Evolutionary conservation across 2,329 filamentous ascomycete genomes (phyloP).

Genomic region (Colletotrichum gigasporum): DNA sequence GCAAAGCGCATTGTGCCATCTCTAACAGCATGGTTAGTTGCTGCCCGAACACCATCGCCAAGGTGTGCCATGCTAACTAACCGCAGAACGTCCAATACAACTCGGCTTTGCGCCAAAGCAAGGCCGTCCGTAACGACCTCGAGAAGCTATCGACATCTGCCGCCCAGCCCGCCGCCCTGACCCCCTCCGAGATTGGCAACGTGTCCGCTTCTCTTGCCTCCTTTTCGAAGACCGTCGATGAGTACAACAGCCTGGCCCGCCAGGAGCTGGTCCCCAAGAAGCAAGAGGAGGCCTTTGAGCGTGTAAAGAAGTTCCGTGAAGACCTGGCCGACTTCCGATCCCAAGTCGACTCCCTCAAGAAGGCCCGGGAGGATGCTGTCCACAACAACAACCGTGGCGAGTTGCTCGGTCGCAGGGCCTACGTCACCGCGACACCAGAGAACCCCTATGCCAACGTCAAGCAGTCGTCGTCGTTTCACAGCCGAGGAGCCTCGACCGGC

Average conservation of each 20-base stretch:
- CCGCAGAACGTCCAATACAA: slow-evolving; percentile 84
- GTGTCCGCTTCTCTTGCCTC: slow-evolving; percentile 81
- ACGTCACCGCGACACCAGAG: slow-evolving; percentile 82
- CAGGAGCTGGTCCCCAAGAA: slow-evolving; percentile 92
- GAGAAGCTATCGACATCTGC: slow-evolving; percentile 71
- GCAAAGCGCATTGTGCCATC: not conserved
- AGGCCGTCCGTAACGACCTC: slow-evolving; percentile 80
- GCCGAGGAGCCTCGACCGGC: slow-evolving; percentile 51
- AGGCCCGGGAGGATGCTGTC: slow-evolving; percentile 78
- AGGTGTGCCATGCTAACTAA: slow-evolving; percentile 38
- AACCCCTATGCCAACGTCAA: slow-evolving; percentile 83
- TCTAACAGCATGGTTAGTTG: slow-evolving; percentile 16
- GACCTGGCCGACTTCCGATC: slow-evolving; percentile 84
- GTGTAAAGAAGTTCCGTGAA: slow-evolving; percentile 83
- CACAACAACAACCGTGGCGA: slow-evolving; percentile 77
- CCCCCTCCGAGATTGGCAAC: slow-evolving; percentile 68
- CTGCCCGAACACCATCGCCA: not conserved
- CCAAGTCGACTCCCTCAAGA: slow-evolving; percentile 81
- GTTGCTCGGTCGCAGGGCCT: slow-evolving; percentile 85
- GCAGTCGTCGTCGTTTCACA: slow-evolving; percentile 46
- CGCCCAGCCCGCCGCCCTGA: slow-evolving; percentile 69
- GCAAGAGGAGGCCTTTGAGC: slow-evolving; percentile 88
- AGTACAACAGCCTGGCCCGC: slow-evolving; percentile 86
- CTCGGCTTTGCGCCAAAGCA: slow-evolving; percentile 84
- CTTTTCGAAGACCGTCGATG: slow-evolving; percentile 90